Percentiles rank a stretch among this genome's conserved stretches.
Evolutionary conservation across 805 yeast species (phyloP).

Genomic region (Tetrapisispora fleetii): DNA sequence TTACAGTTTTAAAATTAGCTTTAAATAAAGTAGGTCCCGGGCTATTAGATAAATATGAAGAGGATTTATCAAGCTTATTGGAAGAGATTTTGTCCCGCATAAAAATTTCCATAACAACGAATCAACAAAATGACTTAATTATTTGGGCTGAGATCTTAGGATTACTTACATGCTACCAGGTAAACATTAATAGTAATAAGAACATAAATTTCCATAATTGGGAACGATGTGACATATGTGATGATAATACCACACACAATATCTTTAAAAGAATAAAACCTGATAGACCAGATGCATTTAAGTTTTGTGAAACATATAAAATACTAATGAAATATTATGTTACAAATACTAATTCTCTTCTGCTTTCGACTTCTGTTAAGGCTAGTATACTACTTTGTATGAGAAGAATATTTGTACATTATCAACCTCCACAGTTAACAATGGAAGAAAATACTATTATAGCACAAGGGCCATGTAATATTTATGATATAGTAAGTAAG

Average conservation of each 20-base stretch:
- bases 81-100: constrained; percentile 12
- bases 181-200: neutral
- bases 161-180: constrained; percentile 17
- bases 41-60: constrained; percentile 3
- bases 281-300: constrained; percentile 23
- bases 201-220: constrained; percentile 2
- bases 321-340: constrained; percentile 23
- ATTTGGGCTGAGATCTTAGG: constrained; percentile 16
- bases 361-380: constrained; percentile 23
- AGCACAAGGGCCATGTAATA: constrained; percentile 2
- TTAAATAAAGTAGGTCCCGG: constrained; percentile 9
- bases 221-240: constrained; percentile 18
- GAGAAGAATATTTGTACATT: constrained; percentile 43
- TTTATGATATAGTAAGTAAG: constrained; percentile 34
- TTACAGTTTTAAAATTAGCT: constrained; percentile 4
- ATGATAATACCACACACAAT: constrained; percentile 9
- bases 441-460: constrained; percentile 3
- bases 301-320: constrained; percentile 16
- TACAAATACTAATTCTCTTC: constrained; percentile 14
- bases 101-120: constrained; percentile 10
- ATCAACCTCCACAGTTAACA: constrained; percentile 36
- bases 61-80: constrained; percentile 5
- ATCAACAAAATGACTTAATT: constrained; percentile 10
- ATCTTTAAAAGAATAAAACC: constrained; percentile 15
- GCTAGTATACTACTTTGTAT: constrained; percentile 39